Conservation (phyloP, 495 filamentous ascomycete genomes). For the Neurospora intermedia region DNA sequence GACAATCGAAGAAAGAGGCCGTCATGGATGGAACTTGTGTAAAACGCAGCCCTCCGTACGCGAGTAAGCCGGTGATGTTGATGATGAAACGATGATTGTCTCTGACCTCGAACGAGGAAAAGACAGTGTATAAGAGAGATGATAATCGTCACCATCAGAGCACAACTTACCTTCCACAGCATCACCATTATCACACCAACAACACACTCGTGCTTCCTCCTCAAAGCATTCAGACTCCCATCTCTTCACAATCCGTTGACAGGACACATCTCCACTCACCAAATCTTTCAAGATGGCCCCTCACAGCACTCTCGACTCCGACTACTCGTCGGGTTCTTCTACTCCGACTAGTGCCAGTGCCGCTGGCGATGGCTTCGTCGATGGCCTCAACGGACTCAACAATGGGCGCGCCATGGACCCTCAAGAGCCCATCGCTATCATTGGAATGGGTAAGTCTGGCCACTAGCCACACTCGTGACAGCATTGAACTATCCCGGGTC, state of each 20-base stretch:
- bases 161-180: background rate
- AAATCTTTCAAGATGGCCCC: background rate
- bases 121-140: background rate
- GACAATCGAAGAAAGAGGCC: background rate
- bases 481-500: no score
- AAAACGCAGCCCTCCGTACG: background rate
- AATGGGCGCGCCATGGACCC: background rate
- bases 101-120: background rate
- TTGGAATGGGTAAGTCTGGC: slow-evolving; percentile 29
- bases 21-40: background rate
- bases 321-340: background rate
- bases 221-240: background rate
- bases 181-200: background rate
- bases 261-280: background rate
- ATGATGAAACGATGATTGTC: background rate
- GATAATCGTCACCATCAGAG: background rate
- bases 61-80: background rate
- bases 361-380: background rate
- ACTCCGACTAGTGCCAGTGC: background rate
- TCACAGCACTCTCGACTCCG: background rate
- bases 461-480: background rate
- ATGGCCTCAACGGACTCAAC: background rate
- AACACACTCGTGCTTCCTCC: background rate
- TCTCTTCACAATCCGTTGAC: background rate
- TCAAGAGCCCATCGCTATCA: slow-evolving; percentile 35